A percentile compares a stretch with the other conserved stretches of the same genome.
Evolutionary conservation across 805 yeast species (phyloP).

Genomic region (Lachancea sp.): DNA sequence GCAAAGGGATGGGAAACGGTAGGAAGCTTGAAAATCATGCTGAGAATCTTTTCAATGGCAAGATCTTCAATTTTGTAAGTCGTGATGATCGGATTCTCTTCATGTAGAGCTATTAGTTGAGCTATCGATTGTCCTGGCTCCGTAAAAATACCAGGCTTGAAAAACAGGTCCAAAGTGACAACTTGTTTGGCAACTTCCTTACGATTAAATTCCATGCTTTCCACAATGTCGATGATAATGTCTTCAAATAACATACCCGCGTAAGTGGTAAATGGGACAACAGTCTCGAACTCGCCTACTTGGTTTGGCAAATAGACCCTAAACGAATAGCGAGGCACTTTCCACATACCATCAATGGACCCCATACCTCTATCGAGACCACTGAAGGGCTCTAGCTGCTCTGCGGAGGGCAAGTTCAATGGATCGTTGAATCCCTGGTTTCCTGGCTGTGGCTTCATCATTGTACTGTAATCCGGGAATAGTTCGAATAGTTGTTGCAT

Average conservation of each 20-base stretch:
- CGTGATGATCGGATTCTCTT: slow-evolving; percentile 40
- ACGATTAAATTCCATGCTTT: slow-evolving; percentile 82
- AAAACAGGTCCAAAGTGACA: slow-evolving; percentile 64
- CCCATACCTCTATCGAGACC: slow-evolving; percentile 37
- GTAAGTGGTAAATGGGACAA: slow-evolving; percentile 47
- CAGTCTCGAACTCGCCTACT: slow-evolving; percentile 56
- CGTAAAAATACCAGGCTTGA: slow-evolving; percentile 58
- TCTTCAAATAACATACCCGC: slow-evolving; percentile 67
- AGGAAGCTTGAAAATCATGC: slow-evolving; percentile 74
- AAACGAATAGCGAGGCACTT: slow-evolving; percentile 51
- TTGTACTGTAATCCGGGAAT: slow-evolving; percentile 35
- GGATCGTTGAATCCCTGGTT: slow-evolving; percentile 31
- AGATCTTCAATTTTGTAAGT: slow-evolving; percentile 92
- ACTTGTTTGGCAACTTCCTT: slow-evolving; percentile 81
- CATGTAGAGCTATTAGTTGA: slow-evolving; percentile 43
- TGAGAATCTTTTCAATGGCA: slow-evolving; percentile 73
- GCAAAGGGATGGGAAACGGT: slow-evolving; percentile 56
- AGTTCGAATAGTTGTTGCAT: slow-evolving; percentile 37
- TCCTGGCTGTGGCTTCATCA: slow-evolving; percentile 31
- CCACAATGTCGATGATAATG: slow-evolving; percentile 63
- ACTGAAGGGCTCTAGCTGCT: slow-evolving; percentile 28
- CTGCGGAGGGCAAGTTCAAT: slow-evolving; percentile 34
- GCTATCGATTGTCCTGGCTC: slow-evolving; percentile 75
- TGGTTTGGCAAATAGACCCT: slow-evolving; percentile 51
- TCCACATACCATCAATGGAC: slow-evolving; percentile 63